phyloP scores from a whole-genome alignment of 2,329 filamentous ascomycete genomes.

The Sphaceloma murrayae region DNA sequence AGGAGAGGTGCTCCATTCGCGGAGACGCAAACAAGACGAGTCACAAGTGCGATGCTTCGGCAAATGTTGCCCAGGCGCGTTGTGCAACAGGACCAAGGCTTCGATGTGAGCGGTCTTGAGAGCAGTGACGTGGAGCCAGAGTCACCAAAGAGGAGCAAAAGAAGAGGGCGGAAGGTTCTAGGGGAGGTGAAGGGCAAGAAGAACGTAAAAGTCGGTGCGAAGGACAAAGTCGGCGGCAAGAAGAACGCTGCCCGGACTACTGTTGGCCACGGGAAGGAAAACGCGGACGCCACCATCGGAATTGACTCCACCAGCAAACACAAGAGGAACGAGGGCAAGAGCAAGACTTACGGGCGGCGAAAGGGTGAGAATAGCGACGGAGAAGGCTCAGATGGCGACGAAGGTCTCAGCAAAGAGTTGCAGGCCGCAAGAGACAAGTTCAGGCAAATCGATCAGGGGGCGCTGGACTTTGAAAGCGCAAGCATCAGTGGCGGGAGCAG shows the following conservation, averaged over 20 bases:
- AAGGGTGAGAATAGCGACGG: constrained; percentile 36
- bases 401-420: constrained; percentile 30
- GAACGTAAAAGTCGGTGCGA: constrained; percentile 12
- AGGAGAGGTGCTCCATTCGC: constrained; percentile 14
- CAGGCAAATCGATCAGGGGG: constrained; percentile 41
- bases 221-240: not conserved
- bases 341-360: constrained; percentile 23
- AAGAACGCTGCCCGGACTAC: constrained; percentile 2
- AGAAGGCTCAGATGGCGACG: constrained; percentile 22
- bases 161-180: constrained; percentile 1
- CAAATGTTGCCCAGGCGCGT: constrained; percentile 4
- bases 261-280: constrained; percentile 7
- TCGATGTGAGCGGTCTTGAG: constrained; percentile 11
- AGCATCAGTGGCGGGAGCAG: constrained; percentile 36
- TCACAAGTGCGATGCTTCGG: constrained; percentile 13
- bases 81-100: not conserved
- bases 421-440: constrained; percentile 40
- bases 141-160: not conserved
- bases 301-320: not conserved
- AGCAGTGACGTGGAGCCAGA: constrained; percentile 2
- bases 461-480: constrained; percentile 43
- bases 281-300: not conserved
- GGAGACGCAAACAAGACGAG: constrained; percentile 7
- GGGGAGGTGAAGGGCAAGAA: constrained; percentile 10
- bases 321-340: constrained; percentile 15